Percentiles rank a stretch among this genome's conserved stretches.
phyloP scores from a whole-genome alignment of 176 grass and related monocot genomes.

The Hordeum marinum region DNA sequence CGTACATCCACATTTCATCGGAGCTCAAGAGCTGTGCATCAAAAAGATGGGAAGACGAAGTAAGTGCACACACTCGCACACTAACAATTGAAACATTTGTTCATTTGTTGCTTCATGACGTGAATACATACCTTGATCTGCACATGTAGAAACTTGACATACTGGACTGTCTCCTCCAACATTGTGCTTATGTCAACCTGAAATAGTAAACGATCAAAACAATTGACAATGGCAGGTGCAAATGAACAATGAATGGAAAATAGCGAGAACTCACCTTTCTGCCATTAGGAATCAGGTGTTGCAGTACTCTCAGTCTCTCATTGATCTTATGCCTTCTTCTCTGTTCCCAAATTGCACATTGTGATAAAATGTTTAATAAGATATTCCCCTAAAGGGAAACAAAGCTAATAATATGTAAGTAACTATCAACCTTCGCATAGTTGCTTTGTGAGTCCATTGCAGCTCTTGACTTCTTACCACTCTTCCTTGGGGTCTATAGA shows the following conservation, averaged over 20 bases:
- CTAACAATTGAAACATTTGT: background rate
- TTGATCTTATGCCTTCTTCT: slow-evolving; percentile 64
- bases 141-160: slow-evolving; percentile 63
- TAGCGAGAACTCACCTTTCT: slow-evolving; percentile 40
- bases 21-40: slow-evolving; percentile 48
- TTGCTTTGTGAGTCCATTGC: background rate
- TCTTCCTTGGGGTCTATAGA: background rate
- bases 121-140: slow-evolving; percentile 21
- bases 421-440: background rate
- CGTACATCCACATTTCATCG: slow-evolving; percentile 66
- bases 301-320: slow-evolving; percentile 47
- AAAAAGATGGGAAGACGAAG: background rate
- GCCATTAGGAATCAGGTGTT: slow-evolving; percentile 52
- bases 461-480: background rate
- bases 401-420: background rate
- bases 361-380: background rate
- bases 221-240: background rate
- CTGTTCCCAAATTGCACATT: background rate
- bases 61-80: background rate
- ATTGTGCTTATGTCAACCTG: slow-evolving; percentile 73
- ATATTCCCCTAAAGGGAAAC: background rate
- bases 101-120: background rate
- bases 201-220: background rate
- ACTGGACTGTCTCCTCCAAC: slow-evolving; percentile 58
- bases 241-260: background rate